A percentile compares a stretch with the other conserved stretches of the same genome.
phyloP scores from a whole-genome alignment of 208 protist genomes.

The Acanthamoeba healyi region DNA sequence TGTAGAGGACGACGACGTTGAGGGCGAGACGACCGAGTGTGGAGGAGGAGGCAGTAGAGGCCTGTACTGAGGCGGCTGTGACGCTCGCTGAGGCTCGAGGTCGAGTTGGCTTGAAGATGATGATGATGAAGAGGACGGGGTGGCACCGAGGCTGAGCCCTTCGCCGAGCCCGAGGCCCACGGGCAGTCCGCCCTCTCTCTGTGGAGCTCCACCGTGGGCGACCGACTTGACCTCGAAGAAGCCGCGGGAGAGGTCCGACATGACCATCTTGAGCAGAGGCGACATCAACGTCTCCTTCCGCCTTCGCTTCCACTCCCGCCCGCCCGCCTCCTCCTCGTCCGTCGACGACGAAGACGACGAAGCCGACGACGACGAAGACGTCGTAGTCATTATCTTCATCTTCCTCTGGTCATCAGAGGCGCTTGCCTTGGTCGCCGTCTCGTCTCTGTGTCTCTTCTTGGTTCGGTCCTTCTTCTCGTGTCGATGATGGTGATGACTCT shows the following conservation, averaged over 20 bases:
- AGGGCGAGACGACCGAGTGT: neutral
- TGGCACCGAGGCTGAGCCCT: neutral
- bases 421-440: neutral
- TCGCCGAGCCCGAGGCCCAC: constrained; percentile 7
- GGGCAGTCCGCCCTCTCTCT: neutral
- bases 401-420: no score
- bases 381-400: neutral
- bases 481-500: neutral
- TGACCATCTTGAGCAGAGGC: constrained; percentile 33
- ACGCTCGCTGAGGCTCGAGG: no score
- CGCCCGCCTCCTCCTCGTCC: neutral
- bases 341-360: neutral
- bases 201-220: neutral
- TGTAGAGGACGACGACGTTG: neutral
- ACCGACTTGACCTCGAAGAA: neutral
- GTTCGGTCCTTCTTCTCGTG: neutral
- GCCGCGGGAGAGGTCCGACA: neutral
- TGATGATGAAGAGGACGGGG: neutral
- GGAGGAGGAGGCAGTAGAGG: neutral
- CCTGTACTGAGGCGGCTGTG: neutral
- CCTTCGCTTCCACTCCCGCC: neutral
- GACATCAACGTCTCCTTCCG: neutral
- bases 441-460: neutral
- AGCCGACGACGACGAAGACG: neutral
- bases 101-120: no score